Conservation (phyloP, 768 basidiomycete genomes). For the Mycena maculata region DNA sequence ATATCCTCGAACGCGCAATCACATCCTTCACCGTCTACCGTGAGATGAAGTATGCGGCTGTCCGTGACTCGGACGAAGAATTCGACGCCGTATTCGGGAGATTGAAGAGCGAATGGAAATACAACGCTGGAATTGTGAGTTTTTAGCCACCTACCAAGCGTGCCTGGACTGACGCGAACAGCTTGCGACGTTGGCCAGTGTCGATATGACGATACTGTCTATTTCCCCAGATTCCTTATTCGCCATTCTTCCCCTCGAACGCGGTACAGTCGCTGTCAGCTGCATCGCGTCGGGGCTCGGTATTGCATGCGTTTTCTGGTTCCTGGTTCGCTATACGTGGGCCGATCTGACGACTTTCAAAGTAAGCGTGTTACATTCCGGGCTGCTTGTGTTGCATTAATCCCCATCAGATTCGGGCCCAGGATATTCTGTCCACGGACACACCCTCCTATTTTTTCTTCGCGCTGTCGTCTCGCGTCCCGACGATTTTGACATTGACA, state of each 20-base stretch:
- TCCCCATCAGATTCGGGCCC: slow-evolving; percentile 54
- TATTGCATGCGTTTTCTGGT: slow-evolving; percentile 72
- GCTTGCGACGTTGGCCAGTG: slow-evolving; percentile 70
- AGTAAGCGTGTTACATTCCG: slow-evolving; percentile 47
- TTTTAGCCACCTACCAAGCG: background rate
- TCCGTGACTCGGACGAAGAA: slow-evolving; percentile 55
- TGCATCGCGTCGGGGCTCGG: slow-evolving; percentile 74
- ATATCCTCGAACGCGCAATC: slow-evolving; percentile 52
- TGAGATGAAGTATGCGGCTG: slow-evolving; percentile 64
- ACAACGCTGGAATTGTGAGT: slow-evolving; percentile 70
- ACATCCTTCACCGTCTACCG: slow-evolving; percentile 67
- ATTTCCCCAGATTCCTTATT: slow-evolving; percentile 67
- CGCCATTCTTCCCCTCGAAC: slow-evolving; percentile 57
- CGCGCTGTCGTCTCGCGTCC: slow-evolving; percentile 72
- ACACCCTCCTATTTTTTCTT: slow-evolving; percentile 74
- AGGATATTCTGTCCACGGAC: slow-evolving; percentile 52
- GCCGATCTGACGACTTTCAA: slow-evolving; percentile 63
- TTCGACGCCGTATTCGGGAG: slow-evolving; percentile 62
- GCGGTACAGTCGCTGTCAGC: slow-evolving; percentile 65
- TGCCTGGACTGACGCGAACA: slow-evolving; percentile 34
- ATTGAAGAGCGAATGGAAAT: slow-evolving; percentile 73
- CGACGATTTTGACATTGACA: slow-evolving; percentile 68
- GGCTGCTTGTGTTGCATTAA: background rate
- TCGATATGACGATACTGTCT: slow-evolving; percentile 71
- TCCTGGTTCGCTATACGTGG: slow-evolving; percentile 71